Conservation (phyloP, 2,329 filamentous ascomycete genomes). For the Coniochaeta ligniaria region DNA sequence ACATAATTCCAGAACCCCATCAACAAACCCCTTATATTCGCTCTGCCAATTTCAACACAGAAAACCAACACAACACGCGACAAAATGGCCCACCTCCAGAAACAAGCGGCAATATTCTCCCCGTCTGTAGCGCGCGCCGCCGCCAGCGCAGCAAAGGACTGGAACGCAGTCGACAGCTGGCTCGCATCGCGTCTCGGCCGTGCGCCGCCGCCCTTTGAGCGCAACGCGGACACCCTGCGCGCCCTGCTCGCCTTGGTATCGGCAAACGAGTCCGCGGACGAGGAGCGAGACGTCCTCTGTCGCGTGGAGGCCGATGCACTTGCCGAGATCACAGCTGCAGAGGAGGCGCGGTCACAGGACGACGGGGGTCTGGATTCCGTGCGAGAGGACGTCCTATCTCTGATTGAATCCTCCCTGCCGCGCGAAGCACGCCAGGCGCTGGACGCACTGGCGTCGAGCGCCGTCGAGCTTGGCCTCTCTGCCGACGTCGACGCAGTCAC, state of each 20-base stretch:
- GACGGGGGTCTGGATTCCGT: constrained; percentile 7
- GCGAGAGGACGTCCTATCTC: constrained; percentile 37
- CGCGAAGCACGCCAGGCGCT: constrained; percentile 49
- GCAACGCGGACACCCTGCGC: constrained; percentile 76
- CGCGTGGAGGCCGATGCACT: constrained; percentile 54
- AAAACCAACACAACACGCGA: background rate
- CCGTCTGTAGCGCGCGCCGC: constrained; percentile 65
- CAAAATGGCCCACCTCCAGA: constrained; percentile 29
- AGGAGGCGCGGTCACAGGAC: constrained; percentile 12
- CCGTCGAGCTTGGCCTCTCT: constrained; percentile 38
- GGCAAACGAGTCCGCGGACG: constrained; percentile 71
- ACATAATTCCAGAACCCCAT: no score
- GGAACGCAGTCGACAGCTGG: constrained; percentile 84
- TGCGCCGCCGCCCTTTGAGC: constrained; percentile 68
- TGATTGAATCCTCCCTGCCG: constrained; percentile 47
- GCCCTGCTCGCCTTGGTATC: constrained; percentile 66
- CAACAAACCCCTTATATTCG: no score
- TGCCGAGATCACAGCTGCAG: constrained; percentile 37
- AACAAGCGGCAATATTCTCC: constrained; percentile 54
- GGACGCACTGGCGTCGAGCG: constrained; percentile 47
- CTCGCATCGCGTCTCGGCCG: constrained; percentile 63
- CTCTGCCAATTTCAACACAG: no score
- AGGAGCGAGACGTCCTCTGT: constrained; percentile 53
- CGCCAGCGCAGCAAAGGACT: constrained; percentile 80
- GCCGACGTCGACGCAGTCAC: constrained; percentile 38